These are phyloP conservation scores for Pachysolen tannophilus DNA, from an alignment of 805 yeast genomes.

Conservation along the genomic window DNA sequence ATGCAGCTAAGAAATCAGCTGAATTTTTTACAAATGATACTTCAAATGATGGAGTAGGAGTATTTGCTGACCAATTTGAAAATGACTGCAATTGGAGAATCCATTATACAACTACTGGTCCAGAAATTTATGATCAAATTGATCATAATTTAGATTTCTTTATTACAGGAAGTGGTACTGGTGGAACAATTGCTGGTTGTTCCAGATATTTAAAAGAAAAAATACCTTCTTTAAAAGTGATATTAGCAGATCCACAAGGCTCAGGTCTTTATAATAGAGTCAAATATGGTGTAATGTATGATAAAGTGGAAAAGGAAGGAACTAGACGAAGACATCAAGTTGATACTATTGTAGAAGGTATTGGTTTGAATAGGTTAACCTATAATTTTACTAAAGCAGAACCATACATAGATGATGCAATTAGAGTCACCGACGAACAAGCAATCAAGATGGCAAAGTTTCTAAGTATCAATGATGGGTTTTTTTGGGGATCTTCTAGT, in stretches of 20 bases:
- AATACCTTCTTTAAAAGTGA: constrained; percentile 41
- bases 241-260: constrained; percentile 94
- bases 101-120: constrained; percentile 82
- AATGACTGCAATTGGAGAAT: constrained; percentile 84
- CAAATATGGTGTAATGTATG: constrained; percentile 91
- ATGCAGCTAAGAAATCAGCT: constrained; percentile 70
- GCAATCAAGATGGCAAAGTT: constrained; percentile 86
- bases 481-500: constrained; percentile 89
- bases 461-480: constrained; percentile 75
- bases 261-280: constrained; percentile 83
- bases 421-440: constrained; percentile 71
- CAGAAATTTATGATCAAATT: constrained; percentile 80
- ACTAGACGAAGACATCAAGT: constrained; percentile 93
- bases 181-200: constrained; percentile 95
- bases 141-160: constrained; percentile 61
- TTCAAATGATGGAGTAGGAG: constrained; percentile 40
- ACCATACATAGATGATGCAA: constrained; percentile 62
- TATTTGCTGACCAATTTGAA: constrained; percentile 95
- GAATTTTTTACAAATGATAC: constrained; percentile 33
- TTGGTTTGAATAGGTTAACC: constrained; percentile 84
- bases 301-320: constrained; percentile 82
- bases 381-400: constrained; percentile 73
- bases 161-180: constrained; percentile 93
- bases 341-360: constrained; percentile 90
- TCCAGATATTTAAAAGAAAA: constrained; percentile 59